Conservation (phyloP, 1,284 basidiomycete genomes). For the Puccinia polysora region DNA sequence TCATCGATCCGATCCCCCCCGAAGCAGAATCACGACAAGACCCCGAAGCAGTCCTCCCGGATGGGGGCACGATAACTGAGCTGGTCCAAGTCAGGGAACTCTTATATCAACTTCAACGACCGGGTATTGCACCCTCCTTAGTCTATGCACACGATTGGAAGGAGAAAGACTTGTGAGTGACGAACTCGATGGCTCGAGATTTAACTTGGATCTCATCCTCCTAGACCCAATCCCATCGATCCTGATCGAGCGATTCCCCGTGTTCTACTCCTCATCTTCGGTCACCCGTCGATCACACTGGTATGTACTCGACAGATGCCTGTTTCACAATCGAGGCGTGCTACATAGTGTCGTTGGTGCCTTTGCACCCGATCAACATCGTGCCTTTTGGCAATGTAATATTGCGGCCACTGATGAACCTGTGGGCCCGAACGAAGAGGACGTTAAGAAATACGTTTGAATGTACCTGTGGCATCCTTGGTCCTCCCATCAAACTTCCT, state of each 20-base stretch:
- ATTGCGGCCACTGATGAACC: slow-evolving; percentile 70
- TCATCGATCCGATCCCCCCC: slow-evolving; percentile 65
- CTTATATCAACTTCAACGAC: slow-evolving; percentile 72
- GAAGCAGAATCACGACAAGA: slow-evolving; percentile 60
- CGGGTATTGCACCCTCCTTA: slow-evolving; percentile 65
- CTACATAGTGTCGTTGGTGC: slow-evolving; percentile 73
- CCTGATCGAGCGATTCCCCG: neutral
- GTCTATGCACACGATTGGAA: slow-evolving; percentile 60
- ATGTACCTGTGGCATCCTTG: too few relatives aligned
- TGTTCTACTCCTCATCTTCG: neutral
- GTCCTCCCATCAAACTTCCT: too few relatives aligned
- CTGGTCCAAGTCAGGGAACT: slow-evolving; percentile 66
- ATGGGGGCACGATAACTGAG: slow-evolving; percentile 67
- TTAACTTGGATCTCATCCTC: neutral
- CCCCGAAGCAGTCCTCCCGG: slow-evolving; percentile 65
- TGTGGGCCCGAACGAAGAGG: slow-evolving; percentile 62
- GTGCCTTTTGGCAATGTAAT: slow-evolving; percentile 68
- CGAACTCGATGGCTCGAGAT: too few relatives aligned
- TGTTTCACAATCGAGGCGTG: slow-evolving; percentile 63
- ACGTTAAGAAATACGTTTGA: slow-evolving; percentile 63
- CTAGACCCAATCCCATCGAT: neutral
- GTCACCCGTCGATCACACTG: too few relatives aligned
- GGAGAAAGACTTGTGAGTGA: slow-evolving; percentile 60
- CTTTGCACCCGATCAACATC: slow-evolving; percentile 64
- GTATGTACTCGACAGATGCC: slow-evolving; percentile 25